A percentile compares a stretch with the other conserved stretches of the same genome.
Evolutionary conservation across 805 yeast genomes (phyloP).

Genomic region (Blastobotrys mokoenaii): DNA sequence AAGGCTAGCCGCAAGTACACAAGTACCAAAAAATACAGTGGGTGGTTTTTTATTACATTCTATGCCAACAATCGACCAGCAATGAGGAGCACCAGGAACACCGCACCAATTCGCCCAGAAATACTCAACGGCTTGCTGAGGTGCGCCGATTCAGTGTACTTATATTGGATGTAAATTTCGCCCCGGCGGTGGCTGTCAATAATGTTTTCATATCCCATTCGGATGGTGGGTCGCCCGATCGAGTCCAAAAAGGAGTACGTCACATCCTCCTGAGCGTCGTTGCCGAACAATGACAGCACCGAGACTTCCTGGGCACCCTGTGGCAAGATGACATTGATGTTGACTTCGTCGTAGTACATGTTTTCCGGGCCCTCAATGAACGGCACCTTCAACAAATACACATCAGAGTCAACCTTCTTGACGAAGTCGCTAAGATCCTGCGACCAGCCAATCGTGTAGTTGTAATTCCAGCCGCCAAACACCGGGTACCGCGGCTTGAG

Average conservation of each 20-base stretch:
- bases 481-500: conserved; percentile 88
- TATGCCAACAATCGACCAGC: conserved; percentile 29
- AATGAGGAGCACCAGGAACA: conserved; percentile 51
- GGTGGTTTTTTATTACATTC: conserved; percentile 1
- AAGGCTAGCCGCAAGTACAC: too few relatives aligned
- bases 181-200: conserved; percentile 58
- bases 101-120: conserved; percentile 46
- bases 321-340: conserved; percentile 64
- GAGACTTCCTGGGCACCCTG: conserved; percentile 65
- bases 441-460: conserved; percentile 94
- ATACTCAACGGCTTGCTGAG: conserved; percentile 59
- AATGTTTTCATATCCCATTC: conserved; percentile 50
- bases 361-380: conserved; percentile 64
- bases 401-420: conserved; percentile 37
- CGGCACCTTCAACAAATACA: conserved; percentile 59
- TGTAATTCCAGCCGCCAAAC: conserved; percentile 93
- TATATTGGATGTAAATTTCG: conserved; percentile 54
- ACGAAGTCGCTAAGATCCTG: conserved; percentile 47
- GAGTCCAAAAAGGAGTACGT: conserved; percentile 51
- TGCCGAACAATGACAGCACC: conserved; percentile 44
- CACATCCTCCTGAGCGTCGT: conserved; percentile 18
- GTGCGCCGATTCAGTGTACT: conserved; percentile 44
- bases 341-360: conserved; percentile 55
- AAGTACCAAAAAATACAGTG: too few relatives aligned
- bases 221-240: conserved; percentile 69